Evolutionary conservation across 345 rosid species (phyloP), one percentile per base, ranked within the genome.

Genomic region (Hypericum perforatum): DNA sequence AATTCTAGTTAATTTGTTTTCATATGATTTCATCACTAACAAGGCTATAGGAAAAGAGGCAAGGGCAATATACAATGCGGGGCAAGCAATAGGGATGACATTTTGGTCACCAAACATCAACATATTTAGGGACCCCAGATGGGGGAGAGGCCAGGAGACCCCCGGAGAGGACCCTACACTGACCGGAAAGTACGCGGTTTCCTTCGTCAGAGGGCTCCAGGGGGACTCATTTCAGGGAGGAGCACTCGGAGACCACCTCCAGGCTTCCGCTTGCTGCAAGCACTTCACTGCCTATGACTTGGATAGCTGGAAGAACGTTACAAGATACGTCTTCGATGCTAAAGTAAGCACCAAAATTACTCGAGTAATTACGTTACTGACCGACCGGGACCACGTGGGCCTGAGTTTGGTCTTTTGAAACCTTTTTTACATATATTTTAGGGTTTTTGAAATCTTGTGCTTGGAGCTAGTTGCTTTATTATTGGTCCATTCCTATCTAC

Each of bases 61-160:
- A 7, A 38, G 61, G 43, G 61, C 61, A 0, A 47, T 58, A 41
- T 58, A 58, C 45, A 47, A 58, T 16, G 53, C 11, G 16, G 61
- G 61, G 38, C 9, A 22, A 16, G 61, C 61, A n/a, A 46, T 32
- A 9, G 61, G 61, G 37, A 10, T 58, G 16, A 58, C 44, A 11
- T 58, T n/a, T 46, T 58, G 61, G 61, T 11, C 37, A 5, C 53
- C 61, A 13, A 58, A 58, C 11, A 41, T 46, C 5, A 58, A 58
- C 44, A 48, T 58, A 29, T 38, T 36, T 15, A 57, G 52, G 36
- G 61, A 58, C 45, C 61, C 61, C 32, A 46, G 61, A 46, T 58
- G 61, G 61, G 61, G 61, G 9, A 37, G 61, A 46, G 38, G 53
- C 9, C 38, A 46, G 36, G 61, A 58, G 53, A 58, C 61, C 15